Conservation (phyloP, 192 early-diverging fungal genomes). For the Podila epigama region DNA sequence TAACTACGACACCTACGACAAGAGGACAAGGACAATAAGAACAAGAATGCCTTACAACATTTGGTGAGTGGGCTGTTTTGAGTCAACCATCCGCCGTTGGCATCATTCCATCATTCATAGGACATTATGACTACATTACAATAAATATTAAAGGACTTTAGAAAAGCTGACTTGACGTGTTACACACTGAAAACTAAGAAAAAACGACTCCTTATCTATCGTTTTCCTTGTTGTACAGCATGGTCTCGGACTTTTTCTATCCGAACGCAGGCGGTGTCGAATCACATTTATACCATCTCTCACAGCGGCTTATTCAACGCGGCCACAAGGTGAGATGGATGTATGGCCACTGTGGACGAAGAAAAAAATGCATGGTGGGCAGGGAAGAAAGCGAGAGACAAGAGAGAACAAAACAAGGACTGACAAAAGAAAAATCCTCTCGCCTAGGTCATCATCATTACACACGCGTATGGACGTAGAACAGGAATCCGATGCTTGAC, state of each 20-base stretch:
- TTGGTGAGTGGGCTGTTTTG: constrained; percentile 6
- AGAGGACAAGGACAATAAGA: neutral
- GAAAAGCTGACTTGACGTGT: too few relatives aligned
- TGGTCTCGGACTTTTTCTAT: constrained; percentile 98
- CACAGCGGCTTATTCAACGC: constrained; percentile 85
- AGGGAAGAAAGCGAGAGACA: too few relatives aligned
- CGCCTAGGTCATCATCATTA: constrained; percentile 80
- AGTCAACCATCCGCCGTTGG: neutral
- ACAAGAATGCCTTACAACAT: constrained; percentile 43
- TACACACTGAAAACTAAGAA: too few relatives aligned
- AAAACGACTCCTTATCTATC: neutral
- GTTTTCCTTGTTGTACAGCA: constrained; percentile 54
- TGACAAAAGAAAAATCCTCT: too few relatives aligned
- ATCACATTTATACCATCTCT: constrained; percentile 90
- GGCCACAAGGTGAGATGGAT: constrained; percentile 93
- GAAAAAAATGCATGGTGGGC: too few relatives aligned
- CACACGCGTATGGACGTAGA: constrained; percentile 85
- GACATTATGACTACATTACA: neutral
- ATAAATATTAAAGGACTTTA: too few relatives aligned
- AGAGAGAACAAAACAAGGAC: too few relatives aligned
- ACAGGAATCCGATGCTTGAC: constrained; percentile 91
- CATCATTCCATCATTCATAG: too few relatives aligned
- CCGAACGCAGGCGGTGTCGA: constrained; percentile 98
- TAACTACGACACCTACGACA: too few relatives aligned
- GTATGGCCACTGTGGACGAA: too few relatives aligned